These are phyloP conservation scores for Mycena epipterygia DNA, from an alignment of 768 basidiomycete species.

Conservation along the genomic window DNA sequence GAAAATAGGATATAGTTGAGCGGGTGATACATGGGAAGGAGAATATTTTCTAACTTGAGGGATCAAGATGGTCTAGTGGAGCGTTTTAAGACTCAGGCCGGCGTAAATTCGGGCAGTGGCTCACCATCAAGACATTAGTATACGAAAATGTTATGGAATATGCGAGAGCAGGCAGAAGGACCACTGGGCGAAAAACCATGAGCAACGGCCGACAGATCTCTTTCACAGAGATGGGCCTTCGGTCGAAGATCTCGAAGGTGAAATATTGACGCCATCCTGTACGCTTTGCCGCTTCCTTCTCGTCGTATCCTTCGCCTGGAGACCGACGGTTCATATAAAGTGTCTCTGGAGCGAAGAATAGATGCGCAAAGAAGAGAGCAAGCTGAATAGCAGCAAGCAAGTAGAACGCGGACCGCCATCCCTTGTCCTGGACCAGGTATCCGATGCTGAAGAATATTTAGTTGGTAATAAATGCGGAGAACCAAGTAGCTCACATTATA, in stretches of 20 bases:
- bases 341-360: background rate
- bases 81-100: background rate
- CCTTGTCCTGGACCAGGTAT: background rate
- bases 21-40: background rate
- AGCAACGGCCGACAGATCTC: background rate
- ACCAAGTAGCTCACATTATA: background rate
- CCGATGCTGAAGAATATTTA: background rate
- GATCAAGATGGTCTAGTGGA: background rate
- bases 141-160: background rate
- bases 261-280: background rate
- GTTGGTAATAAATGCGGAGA: background rate
- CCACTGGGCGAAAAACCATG: background rate
- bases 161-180: background rate
- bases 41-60: background rate
- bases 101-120: constrained; percentile 46
- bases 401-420: background rate
- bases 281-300: background rate
- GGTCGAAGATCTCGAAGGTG: background rate
- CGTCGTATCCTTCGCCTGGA: background rate
- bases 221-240: background rate
- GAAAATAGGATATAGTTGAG: background rate
- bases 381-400: background rate
- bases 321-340: background rate
- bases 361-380: background rate
- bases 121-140: background rate